phyloP scores from a whole-genome alignment of 306 rosid genomes.

The Malus orientalis region DNA sequence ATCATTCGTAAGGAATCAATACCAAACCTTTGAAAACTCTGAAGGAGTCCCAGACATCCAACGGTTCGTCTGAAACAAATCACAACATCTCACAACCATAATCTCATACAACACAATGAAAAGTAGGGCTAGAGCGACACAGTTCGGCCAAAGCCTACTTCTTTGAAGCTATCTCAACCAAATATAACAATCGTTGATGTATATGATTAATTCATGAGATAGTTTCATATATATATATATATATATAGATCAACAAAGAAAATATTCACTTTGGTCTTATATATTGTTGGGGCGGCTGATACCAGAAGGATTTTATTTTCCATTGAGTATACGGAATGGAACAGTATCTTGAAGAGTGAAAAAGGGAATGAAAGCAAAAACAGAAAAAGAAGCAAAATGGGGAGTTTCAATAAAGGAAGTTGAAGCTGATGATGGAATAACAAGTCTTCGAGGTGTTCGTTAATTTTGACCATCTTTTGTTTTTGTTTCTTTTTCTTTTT shows the following conservation, averaged over 20 bases:
- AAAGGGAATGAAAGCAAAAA: slow-evolving; percentile 3
- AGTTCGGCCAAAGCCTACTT: too few relatives aligned
- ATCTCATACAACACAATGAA: too few relatives aligned
- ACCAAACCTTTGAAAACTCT: too few relatives aligned
- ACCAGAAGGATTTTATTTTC: not conserved
- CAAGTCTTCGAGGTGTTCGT: slow-evolving; percentile 63
- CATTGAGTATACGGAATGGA: not conserved
- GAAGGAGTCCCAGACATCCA: too few relatives aligned
- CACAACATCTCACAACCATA: too few relatives aligned
- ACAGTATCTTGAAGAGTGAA: not conserved
- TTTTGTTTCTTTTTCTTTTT: slow-evolving; percentile 32
- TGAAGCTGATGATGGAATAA: slow-evolving; percentile 62
- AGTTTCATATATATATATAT: not conserved
- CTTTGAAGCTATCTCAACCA: too few relatives aligned
- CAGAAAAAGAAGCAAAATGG: slow-evolving; percentile 47
- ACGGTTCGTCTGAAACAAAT: too few relatives aligned
- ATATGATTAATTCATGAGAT: not conserved
- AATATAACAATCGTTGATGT: not conserved
- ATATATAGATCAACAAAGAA: too few relatives aligned
- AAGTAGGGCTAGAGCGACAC: too few relatives aligned
- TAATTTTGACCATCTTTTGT: slow-evolving; percentile 92
- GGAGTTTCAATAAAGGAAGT: slow-evolving; percentile 92
- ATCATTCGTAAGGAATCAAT: too few relatives aligned
- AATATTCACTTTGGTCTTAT: not conserved
- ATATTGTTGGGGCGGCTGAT: too few relatives aligned